A percentile compares a stretch with the other conserved stretches of the same genome.
Evolutionary conservation across 805 yeast genomes (phyloP).

Genomic region (Danielozyma ontarioensis): DNA sequence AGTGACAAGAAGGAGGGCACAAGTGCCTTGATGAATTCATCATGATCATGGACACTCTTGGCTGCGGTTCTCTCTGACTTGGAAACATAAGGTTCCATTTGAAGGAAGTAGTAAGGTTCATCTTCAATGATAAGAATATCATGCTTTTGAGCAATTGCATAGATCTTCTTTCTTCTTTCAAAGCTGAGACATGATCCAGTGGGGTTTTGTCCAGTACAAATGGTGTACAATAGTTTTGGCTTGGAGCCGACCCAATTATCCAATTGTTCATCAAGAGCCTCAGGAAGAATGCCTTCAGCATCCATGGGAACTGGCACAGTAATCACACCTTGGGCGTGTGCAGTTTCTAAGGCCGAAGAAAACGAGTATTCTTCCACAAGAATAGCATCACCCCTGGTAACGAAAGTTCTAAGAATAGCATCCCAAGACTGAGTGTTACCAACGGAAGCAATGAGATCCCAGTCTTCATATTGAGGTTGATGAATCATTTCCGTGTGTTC

Average conservation of each 20-base stretch:
- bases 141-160: slow-evolving; percentile 74
- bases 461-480: slow-evolving; percentile 46
- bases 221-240: slow-evolving; percentile 86
- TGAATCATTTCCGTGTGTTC: slow-evolving; percentile 65
- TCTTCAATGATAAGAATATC: slow-evolving; percentile 88
- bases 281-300: slow-evolving; percentile 71
- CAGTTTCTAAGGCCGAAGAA: slow-evolving; percentile 80
- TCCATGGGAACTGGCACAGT: slow-evolving; percentile 77
- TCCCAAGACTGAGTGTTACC: slow-evolving; percentile 95
- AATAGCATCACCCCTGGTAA: slow-evolving; percentile 75
- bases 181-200: slow-evolving; percentile 80
- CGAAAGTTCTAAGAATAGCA: slow-evolving; percentile 70
- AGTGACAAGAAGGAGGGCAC: slow-evolving; percentile 70
- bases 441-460: slow-evolving; percentile 66
- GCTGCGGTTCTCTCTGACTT: slow-evolving; percentile 31
- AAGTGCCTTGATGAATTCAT: slow-evolving; percentile 60
- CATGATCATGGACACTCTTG: slow-evolving; percentile 41
- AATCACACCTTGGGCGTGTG: slow-evolving; percentile 63
- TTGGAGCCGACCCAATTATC: slow-evolving; percentile 67
- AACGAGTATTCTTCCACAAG: slow-evolving; percentile 79
- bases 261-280: slow-evolving; percentile 54
- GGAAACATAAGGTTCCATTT: slow-evolving; percentile 72
- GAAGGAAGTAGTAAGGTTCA: slow-evolving; percentile 96
- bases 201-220: slow-evolving; percentile 97
- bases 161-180: slow-evolving; percentile 75